These are phyloP conservation scores for Aspergillaceae sp. DNA, from an alignment of 2,329 filamentous ascomycete genomes.

Conservation along the genomic window DNA sequence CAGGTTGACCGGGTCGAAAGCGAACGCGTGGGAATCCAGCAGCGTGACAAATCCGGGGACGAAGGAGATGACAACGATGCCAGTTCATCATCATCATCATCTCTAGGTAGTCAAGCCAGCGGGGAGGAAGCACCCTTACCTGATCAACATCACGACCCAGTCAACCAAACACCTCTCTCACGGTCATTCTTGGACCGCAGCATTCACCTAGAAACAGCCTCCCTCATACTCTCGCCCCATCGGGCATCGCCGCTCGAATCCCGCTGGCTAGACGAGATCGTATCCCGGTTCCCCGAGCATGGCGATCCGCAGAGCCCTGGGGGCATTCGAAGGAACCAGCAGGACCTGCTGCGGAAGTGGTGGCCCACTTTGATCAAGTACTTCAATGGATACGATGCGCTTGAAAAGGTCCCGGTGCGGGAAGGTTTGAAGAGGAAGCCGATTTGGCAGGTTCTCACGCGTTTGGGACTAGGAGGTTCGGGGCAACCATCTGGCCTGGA, in stretches of 20 bases:
- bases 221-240: slow-evolving; percentile 68
- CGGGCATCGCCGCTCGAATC: slow-evolving; percentile 71
- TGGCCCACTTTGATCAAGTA: slow-evolving; percentile 75
- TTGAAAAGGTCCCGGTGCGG: slow-evolving; percentile 78
- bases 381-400: slow-evolving; percentile 73
- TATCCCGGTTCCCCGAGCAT: slow-evolving; percentile 28
- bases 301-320: slow-evolving; percentile 6
- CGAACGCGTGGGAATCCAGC: slow-evolving; percentile 1
- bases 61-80: slow-evolving; percentile 11
- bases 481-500: slow-evolving; percentile 27
- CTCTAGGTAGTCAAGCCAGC: slow-evolving; percentile 30
- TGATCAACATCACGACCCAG: slow-evolving; percentile 14
- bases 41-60: slow-evolving; percentile 5
- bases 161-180: slow-evolving; percentile 20
- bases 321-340: slow-evolving; percentile 13
- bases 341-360: slow-evolving; percentile 44
- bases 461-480: slow-evolving; percentile 56
- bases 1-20: not conserved
- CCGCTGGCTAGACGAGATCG: slow-evolving; percentile 51
- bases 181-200: slow-evolving; percentile 28
- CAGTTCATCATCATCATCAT: slow-evolving; percentile 32
- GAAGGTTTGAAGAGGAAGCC: slow-evolving; percentile 77
- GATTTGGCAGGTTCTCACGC: slow-evolving; percentile 46
- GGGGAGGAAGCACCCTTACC: slow-evolving; percentile 31
- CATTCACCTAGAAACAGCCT: slow-evolving; percentile 40